Evolutionary conservation across 805 yeast genomes (phyloP).

Genomic region (Grigorovia yakushimaensis): DNA sequence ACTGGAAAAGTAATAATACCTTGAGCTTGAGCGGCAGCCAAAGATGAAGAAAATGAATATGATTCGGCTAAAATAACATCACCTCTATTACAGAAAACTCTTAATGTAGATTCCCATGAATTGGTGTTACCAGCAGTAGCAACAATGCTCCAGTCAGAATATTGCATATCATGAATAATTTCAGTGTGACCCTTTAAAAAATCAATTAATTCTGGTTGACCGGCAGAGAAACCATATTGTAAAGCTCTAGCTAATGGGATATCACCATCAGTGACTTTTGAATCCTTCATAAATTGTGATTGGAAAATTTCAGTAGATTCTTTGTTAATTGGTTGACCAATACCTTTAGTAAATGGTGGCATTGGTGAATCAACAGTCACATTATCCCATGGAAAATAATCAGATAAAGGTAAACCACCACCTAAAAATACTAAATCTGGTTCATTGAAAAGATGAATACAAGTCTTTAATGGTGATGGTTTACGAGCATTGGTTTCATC

Average conservation of each 20-base stretch:
- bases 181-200: conserved; percentile 73
- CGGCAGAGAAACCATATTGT: conserved; percentile 84
- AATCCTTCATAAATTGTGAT: conserved; percentile 27
- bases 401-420: conserved; percentile 89
- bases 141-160: conserved; percentile 64
- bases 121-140: conserved; percentile 83
- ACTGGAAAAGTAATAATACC: conserved; percentile 64
- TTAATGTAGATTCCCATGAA: conserved; percentile 72
- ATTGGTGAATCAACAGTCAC: conserved; percentile 61
- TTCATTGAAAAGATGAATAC: conserved; percentile 63
- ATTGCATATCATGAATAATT: conserved; percentile 35
- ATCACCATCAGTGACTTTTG: conserved; percentile 41
- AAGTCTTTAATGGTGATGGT: conserved; percentile 73
- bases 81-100: conserved; percentile 69
- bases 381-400: conserved; percentile 85
- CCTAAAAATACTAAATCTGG: conserved; percentile 84
- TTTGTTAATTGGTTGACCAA: conserved; percentile 43
- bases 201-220: conserved; percentile 58
- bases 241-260: conserved; percentile 75
- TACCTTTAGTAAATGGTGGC: conserved; percentile 73
- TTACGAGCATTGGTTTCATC: conserved; percentile 68
- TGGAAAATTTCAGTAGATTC: conserved; percentile 23
- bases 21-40: conserved; percentile 69
- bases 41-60: conserved; percentile 72
- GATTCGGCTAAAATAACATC: conserved; percentile 81